These are phyloP conservation scores for Baorangia bicolor DNA, from an alignment of 768 basidiomycete genomes.

Conservation along the genomic window DNA sequence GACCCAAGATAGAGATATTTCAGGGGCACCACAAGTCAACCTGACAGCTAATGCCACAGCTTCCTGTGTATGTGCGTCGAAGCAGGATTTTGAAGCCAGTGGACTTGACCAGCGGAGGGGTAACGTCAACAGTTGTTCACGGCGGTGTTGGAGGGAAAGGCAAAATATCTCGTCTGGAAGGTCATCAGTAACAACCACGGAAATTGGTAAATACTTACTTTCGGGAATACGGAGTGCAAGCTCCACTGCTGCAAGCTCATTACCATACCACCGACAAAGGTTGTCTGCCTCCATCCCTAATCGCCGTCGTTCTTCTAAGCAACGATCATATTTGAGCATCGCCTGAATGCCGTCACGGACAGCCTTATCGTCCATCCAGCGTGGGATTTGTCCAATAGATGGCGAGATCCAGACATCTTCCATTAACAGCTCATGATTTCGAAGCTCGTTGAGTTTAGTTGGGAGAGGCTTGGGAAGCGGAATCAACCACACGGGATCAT, in stretches of 20 bases:
- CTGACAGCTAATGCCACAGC: too few species aligned
- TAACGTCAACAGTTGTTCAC: too few species aligned
- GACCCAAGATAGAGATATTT: neutral
- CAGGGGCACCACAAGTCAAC: too few species aligned
- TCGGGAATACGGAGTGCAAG: too few species aligned
- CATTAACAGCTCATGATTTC: conserved; percentile 25
- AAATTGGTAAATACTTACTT: too few species aligned
- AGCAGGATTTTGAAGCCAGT: too few species aligned
- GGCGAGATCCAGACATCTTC: conserved; percentile 29
- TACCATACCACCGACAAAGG: conserved; percentile 35
- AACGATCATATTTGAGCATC: conserved; percentile 29
- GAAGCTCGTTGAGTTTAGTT: conserved; percentile 23
- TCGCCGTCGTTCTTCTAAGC: conserved; percentile 30
- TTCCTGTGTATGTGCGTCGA: too few species aligned
- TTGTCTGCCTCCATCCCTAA: conserved; percentile 34
- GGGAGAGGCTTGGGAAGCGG: conserved; percentile 36
- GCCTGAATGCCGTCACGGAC: conserved; percentile 32
- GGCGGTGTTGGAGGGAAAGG: too few species aligned
- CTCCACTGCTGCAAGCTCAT: conserved; percentile 29
- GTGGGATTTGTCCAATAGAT: neutral
- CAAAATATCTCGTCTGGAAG: too few species aligned
- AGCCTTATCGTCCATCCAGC: conserved; percentile 35
- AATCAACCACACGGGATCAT: conserved; percentile 24
- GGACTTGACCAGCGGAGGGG: too few species aligned
- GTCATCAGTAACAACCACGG: too few species aligned